phyloP scores from a whole-genome alignment of 2,329 filamentous ascomycete genomes.

The Penicillium sp. region DNA sequence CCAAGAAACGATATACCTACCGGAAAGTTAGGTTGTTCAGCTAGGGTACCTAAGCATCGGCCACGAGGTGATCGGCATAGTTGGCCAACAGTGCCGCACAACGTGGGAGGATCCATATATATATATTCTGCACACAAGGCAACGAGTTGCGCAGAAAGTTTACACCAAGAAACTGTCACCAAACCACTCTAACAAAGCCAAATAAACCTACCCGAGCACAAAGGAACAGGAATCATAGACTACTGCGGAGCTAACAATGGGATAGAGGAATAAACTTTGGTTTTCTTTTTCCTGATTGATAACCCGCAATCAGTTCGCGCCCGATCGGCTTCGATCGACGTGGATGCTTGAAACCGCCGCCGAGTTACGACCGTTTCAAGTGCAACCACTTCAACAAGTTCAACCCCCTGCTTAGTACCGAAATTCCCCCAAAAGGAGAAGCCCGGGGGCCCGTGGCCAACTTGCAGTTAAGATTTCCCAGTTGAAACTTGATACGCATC shows the following conservation, averaged over 20 bases:
- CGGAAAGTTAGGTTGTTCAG: not conserved
- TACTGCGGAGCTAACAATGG: not conserved
- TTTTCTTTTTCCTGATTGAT: constrained; percentile 3
- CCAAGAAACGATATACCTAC: not conserved
- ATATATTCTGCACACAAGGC: not conserved
- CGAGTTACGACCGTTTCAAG: constrained; percentile 21
- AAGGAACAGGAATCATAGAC: constrained; percentile 1
- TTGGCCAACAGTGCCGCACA: not conserved
- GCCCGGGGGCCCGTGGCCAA: not conserved
- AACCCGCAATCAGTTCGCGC: constrained; percentile 1
- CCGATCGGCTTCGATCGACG: constrained; percentile 14
- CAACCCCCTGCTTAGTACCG: not conserved
- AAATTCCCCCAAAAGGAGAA: not conserved
- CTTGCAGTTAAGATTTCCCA: not conserved
- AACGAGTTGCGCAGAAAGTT: constrained; percentile 8
- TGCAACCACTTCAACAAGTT: constrained; percentile 2
- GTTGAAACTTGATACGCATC: not conserved
- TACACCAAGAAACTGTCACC: not conserved
- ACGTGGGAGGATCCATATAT: not conserved
- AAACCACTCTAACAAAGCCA: not conserved
- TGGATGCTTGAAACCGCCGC: constrained; percentile 21
- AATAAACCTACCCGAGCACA: constrained; percentile 5
- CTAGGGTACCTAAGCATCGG: not conserved
- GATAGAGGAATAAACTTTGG: not conserved
- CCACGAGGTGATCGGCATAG: not conserved